phyloP scores from a whole-genome alignment of 73 alveolate species.

The Uronychia binucleata region DNA sequence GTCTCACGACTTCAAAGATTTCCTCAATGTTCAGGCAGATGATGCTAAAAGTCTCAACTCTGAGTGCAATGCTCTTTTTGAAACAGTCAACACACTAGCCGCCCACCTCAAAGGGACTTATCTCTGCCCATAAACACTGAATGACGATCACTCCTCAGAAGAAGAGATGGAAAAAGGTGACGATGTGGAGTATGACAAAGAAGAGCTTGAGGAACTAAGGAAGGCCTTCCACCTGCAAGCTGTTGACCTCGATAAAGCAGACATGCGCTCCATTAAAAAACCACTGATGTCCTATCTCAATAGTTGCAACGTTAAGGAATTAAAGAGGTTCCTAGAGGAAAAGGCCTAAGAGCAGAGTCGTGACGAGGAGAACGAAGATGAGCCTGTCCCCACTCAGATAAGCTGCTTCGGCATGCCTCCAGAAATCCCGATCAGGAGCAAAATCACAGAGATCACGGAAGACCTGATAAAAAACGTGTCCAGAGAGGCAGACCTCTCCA shows the following conservation, averaged over 20 bases:
- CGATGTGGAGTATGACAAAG: background rate
- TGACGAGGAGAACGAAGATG: background rate
- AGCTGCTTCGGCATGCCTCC: conserved; percentile 44
- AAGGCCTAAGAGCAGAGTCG: background rate
- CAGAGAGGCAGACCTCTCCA: conserved; percentile 47
- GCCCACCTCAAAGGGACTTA: background rate
- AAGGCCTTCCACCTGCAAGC: conserved; percentile 7
- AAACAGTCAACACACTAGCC: background rate
- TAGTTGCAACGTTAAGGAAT: conserved; percentile 43
- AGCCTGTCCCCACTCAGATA: background rate
- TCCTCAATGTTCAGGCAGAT: background rate
- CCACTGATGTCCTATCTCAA: conserved; percentile 47
- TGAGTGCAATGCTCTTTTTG: background rate
- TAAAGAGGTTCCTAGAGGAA: background rate
- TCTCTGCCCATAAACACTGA: background rate
- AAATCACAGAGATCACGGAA: conserved; percentile 30
- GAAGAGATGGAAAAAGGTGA: background rate
- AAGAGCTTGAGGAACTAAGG: background rate
- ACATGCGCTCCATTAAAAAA: conserved; percentile 62
- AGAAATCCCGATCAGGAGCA: conserved; percentile 50
- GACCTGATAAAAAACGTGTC: conserved; percentile 7
- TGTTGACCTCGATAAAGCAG: conserved; percentile 69
- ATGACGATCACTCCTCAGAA: background rate
- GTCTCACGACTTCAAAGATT: background rate
- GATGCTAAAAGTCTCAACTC: background rate